Percentiles rank a stretch among this genome's conserved stretches.
phyloP scores from a whole-genome alignment of 345 rosid genomes.

The Erucastrum elatum region DNA sequence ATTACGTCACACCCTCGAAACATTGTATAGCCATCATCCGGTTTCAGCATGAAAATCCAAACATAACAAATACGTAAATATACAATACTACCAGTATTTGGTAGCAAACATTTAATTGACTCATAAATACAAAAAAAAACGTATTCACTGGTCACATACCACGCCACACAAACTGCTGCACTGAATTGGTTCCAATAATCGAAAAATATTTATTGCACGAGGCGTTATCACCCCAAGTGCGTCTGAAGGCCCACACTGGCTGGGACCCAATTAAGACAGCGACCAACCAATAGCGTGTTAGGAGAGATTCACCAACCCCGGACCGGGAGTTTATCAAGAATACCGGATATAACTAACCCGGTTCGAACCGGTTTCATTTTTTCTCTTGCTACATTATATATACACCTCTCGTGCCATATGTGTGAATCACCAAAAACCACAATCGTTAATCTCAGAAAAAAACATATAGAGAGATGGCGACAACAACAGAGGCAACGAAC shows the following conservation, averaged over 20 bases:
- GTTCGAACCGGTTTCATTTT: conserved; percentile 21
- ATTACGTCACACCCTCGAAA: not conserved
- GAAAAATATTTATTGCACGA: conserved; percentile 4
- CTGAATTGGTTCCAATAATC: conserved; percentile 7
- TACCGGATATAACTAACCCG: conserved; percentile 19
- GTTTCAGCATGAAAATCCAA: not conserved
- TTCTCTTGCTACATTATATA: conserved; percentile 23
- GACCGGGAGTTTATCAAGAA: not conserved
- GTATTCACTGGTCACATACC: not conserved
- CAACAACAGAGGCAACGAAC: conserved; percentile 31
- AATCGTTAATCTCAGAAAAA: conserved; percentile 9
- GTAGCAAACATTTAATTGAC: not conserved
- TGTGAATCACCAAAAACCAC: conserved; percentile 30
- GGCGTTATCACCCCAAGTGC: conserved; percentile 26
- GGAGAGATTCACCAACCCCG: conserved; percentile 43
- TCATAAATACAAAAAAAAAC: not conserved
- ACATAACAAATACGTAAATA: not conserved
- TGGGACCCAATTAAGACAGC: conserved; percentile 33
- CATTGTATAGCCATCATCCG: not conserved
- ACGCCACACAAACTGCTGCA: conserved; percentile 13
- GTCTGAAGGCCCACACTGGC: not conserved
- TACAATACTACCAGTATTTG: not conserved
- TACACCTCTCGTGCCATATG: conserved; percentile 7
- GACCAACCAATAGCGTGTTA: conserved; percentile 30
- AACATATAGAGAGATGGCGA: conserved; percentile 21